phyloP scores from a whole-genome alignment of 2,329 filamentous ascomycete species.

The Fusarium acutatum region DNA sequence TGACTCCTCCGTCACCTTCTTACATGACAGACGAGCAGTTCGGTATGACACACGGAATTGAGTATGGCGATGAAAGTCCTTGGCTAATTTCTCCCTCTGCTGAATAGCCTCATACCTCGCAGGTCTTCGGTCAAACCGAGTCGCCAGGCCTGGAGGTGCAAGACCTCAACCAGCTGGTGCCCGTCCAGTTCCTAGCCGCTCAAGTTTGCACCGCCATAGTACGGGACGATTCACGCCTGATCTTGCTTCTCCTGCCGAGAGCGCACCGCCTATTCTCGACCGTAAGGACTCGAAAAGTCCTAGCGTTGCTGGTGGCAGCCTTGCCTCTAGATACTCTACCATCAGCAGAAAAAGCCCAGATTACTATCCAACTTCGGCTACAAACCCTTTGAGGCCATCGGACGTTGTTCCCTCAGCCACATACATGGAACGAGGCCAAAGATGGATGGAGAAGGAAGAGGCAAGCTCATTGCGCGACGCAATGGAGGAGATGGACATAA shows the following conservation, averaged over 20 bases:
- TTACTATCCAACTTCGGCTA: conserved; percentile 57
- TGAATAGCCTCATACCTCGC: conserved; percentile 73
- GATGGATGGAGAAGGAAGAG: conserved; percentile 86
- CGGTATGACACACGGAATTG: conserved; percentile 53
- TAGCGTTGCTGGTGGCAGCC: conserved; percentile 55
- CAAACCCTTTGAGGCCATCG: conserved; percentile 62
- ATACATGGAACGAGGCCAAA: conserved; percentile 77
- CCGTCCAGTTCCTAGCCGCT: conserved; percentile 43
- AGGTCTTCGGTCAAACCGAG: conserved; percentile 73
- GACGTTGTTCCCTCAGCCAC: conserved; percentile 71
- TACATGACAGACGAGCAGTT: conserved; percentile 76
- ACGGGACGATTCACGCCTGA: conserved; percentile 46
- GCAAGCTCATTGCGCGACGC: conserved; percentile 74
- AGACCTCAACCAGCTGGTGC: conserved; percentile 64
- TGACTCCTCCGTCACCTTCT: conserved; percentile 67
- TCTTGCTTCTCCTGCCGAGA: conserved; percentile 42
- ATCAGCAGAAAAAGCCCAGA: conserved; percentile 57
- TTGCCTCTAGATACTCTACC: conserved; percentile 61
- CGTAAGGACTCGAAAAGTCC: conserved; percentile 46
- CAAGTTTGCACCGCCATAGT: conserved; percentile 40
- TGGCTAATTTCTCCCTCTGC: conserved; percentile 30
- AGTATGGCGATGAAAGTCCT: conserved; percentile 1
- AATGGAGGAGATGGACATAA: conserved; percentile 76
- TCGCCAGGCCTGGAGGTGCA: conserved; percentile 74
- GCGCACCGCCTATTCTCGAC: conserved; percentile 34